phyloP scores from a whole-genome alignment of 768 basidiomycete genomes.

The Russula sp. region DNA sequence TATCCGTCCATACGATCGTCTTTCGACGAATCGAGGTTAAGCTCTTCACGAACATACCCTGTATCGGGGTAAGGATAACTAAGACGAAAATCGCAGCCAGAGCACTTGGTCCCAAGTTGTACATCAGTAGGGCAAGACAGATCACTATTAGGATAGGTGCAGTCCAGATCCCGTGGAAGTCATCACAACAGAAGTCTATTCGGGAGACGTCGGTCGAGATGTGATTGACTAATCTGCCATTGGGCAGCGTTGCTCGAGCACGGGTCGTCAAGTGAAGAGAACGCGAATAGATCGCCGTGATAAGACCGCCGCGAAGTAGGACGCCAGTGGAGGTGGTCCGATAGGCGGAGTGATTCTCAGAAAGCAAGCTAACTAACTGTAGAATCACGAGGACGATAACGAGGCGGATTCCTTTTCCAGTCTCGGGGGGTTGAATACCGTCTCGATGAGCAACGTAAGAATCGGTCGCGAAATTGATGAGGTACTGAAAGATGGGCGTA shows the following conservation, averaged over 20 bases:
- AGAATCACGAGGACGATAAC: conserved; percentile 66
- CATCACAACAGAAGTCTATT: conserved; percentile 81
- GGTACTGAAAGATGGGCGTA: conserved; percentile 42
- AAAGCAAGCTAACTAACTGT: conserved; percentile 63
- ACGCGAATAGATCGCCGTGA: conserved; percentile 80
- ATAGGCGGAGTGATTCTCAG: conserved; percentile 83
- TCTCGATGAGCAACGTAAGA: conserved; percentile 48
- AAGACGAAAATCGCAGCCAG: conserved; percentile 61
- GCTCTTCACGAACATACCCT: conserved; percentile 68
- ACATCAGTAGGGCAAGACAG: conserved; percentile 68
- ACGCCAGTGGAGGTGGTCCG: conserved; percentile 72
- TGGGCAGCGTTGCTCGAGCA: conserved; percentile 74
- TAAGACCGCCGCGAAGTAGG: conserved; percentile 77
- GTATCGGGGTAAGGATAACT: conserved; percentile 67
- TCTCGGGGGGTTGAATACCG: conserved; percentile 38
- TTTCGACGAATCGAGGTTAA: conserved; percentile 67
- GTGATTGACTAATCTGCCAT: conserved; percentile 89
- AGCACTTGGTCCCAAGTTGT: conserved; percentile 64
- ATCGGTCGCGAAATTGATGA: conserved; percentile 65
- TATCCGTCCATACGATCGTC: conserved; percentile 88
- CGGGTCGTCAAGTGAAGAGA: conserved; percentile 74
- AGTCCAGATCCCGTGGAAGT: conserved; percentile 79
- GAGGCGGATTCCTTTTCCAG: conserved; percentile 68
- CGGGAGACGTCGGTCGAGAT: conserved; percentile 90
- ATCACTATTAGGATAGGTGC: conserved; percentile 74